These are phyloP conservation scores for Phytophthora macrochlamydospora DNA, from an alignment of 352 stramenopile genomes.

Conservation along the genomic window DNA sequence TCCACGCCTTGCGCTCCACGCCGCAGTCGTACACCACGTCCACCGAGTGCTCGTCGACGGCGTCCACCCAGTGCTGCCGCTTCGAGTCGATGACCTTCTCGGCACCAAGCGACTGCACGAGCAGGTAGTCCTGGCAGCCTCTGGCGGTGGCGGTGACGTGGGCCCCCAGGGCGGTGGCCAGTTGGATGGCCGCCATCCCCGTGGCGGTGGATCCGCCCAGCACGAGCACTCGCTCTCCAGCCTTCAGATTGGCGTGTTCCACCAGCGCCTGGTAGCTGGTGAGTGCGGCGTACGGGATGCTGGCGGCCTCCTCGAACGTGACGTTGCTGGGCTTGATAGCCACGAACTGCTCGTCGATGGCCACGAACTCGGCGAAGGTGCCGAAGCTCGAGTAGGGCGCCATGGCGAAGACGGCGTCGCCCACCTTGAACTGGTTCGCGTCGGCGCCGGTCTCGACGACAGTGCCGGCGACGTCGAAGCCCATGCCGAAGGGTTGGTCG, in stretches of 20 bases:
- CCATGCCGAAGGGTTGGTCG: conserved; percentile 38
- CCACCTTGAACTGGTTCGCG: conserved; percentile 50
- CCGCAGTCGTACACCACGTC: conserved; percentile 47
- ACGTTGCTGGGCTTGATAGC: conserved; percentile 50
- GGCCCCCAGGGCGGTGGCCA: conserved; percentile 59
- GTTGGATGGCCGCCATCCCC: conserved; percentile 56
- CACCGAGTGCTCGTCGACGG: conserved; percentile 39
- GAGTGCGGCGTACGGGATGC: conserved; percentile 46
- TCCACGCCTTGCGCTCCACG: conserved; percentile 36
- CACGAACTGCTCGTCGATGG: conserved; percentile 36
- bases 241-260: conserved; percentile 28
- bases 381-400: conserved; percentile 31
- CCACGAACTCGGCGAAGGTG: conserved; percentile 50
- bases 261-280: conserved; percentile 57
- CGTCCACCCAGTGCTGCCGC: conserved; percentile 38
- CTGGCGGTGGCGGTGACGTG: conserved; percentile 64
- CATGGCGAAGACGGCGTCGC: conserved; percentile 65
- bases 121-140: conserved; percentile 57
- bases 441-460: conserved; percentile 49
- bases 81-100: conserved; percentile 69
- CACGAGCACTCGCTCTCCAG: conserved; percentile 41
- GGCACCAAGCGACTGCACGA: conserved; percentile 49
- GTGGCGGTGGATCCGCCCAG: conserved; percentile 61
- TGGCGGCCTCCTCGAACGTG: conserved; percentile 50
- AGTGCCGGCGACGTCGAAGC: conserved; percentile 62